Percentiles rank a stretch among this genome's conserved stretches.
Conservation (phyloP, 768 basidiomycete species). For the Gyrodon lividus region DNA sequence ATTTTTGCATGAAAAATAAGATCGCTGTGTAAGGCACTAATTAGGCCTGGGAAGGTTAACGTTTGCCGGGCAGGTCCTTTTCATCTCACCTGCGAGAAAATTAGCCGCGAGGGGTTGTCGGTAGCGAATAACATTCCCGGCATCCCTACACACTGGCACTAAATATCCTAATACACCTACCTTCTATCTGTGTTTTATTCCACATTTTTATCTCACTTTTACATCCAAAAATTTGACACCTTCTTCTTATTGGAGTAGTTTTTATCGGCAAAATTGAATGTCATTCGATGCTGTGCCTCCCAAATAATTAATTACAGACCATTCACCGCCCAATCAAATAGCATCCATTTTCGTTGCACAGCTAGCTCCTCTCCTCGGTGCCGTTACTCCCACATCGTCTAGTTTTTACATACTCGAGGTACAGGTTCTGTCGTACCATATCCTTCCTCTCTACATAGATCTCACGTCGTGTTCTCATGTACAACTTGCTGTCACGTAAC, state of each 20-base stretch:
- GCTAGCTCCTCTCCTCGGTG: conserved; percentile 14
- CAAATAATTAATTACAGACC: conserved; percentile 9
- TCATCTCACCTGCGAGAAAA: conserved; percentile 29
- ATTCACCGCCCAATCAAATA: conserved; percentile 7
- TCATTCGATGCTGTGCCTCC: conserved; percentile 5
- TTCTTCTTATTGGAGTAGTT: too few species aligned
- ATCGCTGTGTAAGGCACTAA: conserved; percentile 37
- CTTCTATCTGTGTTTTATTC: neutral
- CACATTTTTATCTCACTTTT: neutral
- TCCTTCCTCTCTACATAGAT: neutral
- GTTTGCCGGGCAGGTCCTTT: conserved; percentile 33
- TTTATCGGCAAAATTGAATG: conserved; percentile 2
- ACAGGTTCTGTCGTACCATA: neutral
- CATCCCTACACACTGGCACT: too few species aligned
- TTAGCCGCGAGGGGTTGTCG: conserved; percentile 32
- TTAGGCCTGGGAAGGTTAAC: conserved; percentile 35
- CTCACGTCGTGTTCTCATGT: conserved; percentile 3
- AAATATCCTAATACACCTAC: too few species aligned
- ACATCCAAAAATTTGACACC: neutral
- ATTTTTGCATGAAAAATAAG: conserved; percentile 30
- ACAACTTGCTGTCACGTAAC: neutral
- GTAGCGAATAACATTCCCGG: conserved; percentile 36
- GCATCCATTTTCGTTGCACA: conserved; percentile 7
- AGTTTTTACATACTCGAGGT: neutral
- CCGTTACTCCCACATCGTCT: conserved; percentile 1